Evolutionary conservation across 2,329 filamentous ascomycete species (phyloP), one percentile per base, ranked within the genome.

Genomic region (Diaporthe caulivora): DNA sequence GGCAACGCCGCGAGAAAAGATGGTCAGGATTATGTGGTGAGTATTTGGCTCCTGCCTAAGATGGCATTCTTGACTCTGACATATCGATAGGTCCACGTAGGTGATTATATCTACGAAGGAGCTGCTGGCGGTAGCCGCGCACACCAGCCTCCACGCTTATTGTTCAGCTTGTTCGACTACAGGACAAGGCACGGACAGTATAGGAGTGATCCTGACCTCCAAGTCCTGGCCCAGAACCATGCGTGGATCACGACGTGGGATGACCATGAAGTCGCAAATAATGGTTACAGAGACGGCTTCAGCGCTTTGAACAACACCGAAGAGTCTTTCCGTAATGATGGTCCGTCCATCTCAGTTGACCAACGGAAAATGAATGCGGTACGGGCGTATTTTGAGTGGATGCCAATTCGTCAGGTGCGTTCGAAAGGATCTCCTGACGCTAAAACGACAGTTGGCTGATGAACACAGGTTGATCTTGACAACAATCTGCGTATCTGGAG

Each of bases 361-460:
- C 90, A 92, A 79, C 87, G 92, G 76, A 94, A 94, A 83, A 90
- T 93, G 86, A 93, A 94, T 71, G 92, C 92, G 1, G 92, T 94
- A 2, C 86, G 92, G 49, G 91, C 92, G 0, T 92, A 92, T 78
- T 93, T 92, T 74, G 91, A 93, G 79, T 92, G 90, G 89, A 87
- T 89, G 86, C 88, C 88, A 2, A 87, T 90, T 75, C 84, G 88
- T 76, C 84, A 74, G 53, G 29, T 37, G 21, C 8, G 53, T 55
- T 24, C 17, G 29, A 68, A 34, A 21, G 1, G n/a, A 34, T 9
- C 15, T 0, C 15, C 7, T 54, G 6, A 10, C 13, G 2, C 29
- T 55, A 1, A 40, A 13, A 5, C 11, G 3, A 11, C 1, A n/a
- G 2, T 15, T 15, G 21, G 31, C 54, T 57, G 9, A 57, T 40